phyloP scores from a whole-genome alignment of 1,284 basidiomycete genomes.

The Ustilago shanxiensis region DNA sequence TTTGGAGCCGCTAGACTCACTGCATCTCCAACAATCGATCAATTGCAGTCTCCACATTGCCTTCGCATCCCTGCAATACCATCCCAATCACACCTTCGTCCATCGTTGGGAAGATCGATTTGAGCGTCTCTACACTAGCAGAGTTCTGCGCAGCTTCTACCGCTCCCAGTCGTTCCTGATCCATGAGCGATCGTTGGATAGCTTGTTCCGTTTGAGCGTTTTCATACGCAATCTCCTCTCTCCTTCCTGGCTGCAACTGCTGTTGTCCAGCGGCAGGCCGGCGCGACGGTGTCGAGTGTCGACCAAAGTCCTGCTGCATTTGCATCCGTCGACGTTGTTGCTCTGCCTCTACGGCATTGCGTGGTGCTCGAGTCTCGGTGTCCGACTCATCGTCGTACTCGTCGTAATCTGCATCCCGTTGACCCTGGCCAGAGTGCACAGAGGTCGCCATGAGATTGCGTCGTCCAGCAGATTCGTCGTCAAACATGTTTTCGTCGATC shows the following conservation, averaged over 20 bases:
- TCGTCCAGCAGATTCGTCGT: constrained; percentile 45
- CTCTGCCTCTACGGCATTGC: constrained; percentile 36
- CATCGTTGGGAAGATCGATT: constrained; percentile 62
- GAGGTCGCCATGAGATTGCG: constrained; percentile 42
- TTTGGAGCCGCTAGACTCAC: constrained; percentile 4
- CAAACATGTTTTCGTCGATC: constrained; percentile 50
- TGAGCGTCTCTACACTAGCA: constrained; percentile 56
- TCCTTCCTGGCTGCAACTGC: constrained; percentile 14
- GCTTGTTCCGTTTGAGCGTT: constrained; percentile 45
- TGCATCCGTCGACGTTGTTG: constrained; percentile 34
- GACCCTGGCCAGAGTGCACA: constrained; percentile 1
- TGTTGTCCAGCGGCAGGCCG: background rate
- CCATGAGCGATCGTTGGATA: constrained; percentile 43
- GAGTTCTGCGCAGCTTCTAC: constrained; percentile 48
- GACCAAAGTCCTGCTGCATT: constrained; percentile 47
- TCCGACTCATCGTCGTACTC: constrained; percentile 8
- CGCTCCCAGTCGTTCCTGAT: constrained; percentile 27
- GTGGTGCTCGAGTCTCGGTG: background rate
- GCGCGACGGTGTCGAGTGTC: constrained; percentile 28
- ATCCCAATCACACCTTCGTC: constrained; percentile 58
- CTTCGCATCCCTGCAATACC: constrained; percentile 59
- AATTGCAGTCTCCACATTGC: constrained; percentile 62
- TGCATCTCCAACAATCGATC: constrained; percentile 64
- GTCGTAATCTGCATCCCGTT: constrained; percentile 30
- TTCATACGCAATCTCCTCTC: constrained; percentile 32